Base-by-base conservation (phyloP, 371 early-diverging fungal genomes). In the Mucor velutinosus region DNA sequence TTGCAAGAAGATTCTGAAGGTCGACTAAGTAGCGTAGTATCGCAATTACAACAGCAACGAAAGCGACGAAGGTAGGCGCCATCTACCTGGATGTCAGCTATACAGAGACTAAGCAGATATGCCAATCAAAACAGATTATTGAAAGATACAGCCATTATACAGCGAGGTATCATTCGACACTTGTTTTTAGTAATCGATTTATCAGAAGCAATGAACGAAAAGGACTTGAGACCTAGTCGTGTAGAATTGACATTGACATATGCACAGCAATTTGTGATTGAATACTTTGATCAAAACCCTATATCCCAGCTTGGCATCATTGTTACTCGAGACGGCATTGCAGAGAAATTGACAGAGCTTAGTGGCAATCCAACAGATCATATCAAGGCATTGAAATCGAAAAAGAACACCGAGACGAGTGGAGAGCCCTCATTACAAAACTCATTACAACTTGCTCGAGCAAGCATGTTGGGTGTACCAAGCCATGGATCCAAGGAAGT, bases 261-360 rank as follows among this genome's bases (percentile, higher is more conserved):
- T 56, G 83, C 90, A 10, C 91, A 91, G 63, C 79, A 86, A 47
- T 97, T 95, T 66, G 82, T 96, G 1, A 70, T 76, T 29, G 97
- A 96, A 76, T 98, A 88, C 70, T 95, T 96, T 79, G 97, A 97
- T 79, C 97, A 94, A 69, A 98, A 98, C 74, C 97, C 98, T 0
- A 90, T 98, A 58, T 92, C 94, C 8, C 96, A 95, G 77, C 80
- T 97, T 35, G 93, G 95, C 8, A 79, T 98, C 17, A 88, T 97
- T n/a, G 86, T 89, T 4, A 95, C 94, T 2, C 84, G 92, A 62
- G 95, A 97, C 62, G 96, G 95, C 25, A 76, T 93, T 53, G 96
- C 96, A 0, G 94, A 96, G 72, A 91, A 90, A 73, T 43, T 95
- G 64, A 89, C 94, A 4, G 96, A 95, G 30, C 75, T 97, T 59